Conservation (phyloP, 2,329 filamentous ascomycete genomes). For the Cladosporium sp. region DNA sequence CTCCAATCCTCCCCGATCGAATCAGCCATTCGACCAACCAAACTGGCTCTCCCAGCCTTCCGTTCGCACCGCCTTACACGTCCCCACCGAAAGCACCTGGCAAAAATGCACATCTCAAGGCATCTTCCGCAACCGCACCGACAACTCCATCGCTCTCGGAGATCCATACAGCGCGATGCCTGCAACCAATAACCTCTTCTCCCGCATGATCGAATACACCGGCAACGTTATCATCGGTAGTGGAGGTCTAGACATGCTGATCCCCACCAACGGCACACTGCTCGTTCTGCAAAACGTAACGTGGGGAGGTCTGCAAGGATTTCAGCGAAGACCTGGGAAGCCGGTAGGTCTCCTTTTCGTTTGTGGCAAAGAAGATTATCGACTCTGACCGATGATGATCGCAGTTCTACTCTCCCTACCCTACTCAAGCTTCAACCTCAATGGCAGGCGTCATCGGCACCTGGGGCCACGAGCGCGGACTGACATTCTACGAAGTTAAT, state of each 20-base stretch:
- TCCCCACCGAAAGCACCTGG: slow-evolving; percentile 16
- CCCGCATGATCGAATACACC: slow-evolving; percentile 53
- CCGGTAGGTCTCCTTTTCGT: too few species aligned
- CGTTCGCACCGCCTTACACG: slow-evolving; percentile 21
- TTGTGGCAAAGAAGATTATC: too few species aligned
- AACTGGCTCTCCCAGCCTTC: slow-evolving; percentile 42
- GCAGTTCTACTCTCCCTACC: slow-evolving; percentile 47
- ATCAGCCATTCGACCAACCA: slow-evolving; percentile 33
- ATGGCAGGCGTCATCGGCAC: slow-evolving; percentile 46
- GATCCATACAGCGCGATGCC: slow-evolving; percentile 43
- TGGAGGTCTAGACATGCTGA: slow-evolving; percentile 52
- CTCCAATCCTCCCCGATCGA: slow-evolving; percentile 18
- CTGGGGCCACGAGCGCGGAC: slow-evolving; percentile 47
- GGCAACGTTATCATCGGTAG: slow-evolving; percentile 55
- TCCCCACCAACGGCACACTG: slow-evolving; percentile 55
- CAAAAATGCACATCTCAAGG: slow-evolving; percentile 3
- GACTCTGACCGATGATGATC: neutral
- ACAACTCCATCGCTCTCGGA: slow-evolving; percentile 18
- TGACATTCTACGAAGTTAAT: slow-evolving; percentile 49
- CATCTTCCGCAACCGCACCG: slow-evolving; percentile 30
- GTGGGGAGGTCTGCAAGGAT: slow-evolving; percentile 53
- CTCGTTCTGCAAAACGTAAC: slow-evolving; percentile 58
- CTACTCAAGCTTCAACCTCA: slow-evolving; percentile 41
- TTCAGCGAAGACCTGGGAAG: slow-evolving; percentile 46
- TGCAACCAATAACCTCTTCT: slow-evolving; percentile 42